Percentiles rank a stretch among this genome's conserved stretches.
phyloP scores from a whole-genome alignment of 208 protist species.

The Phytomonas sp. region DNA sequence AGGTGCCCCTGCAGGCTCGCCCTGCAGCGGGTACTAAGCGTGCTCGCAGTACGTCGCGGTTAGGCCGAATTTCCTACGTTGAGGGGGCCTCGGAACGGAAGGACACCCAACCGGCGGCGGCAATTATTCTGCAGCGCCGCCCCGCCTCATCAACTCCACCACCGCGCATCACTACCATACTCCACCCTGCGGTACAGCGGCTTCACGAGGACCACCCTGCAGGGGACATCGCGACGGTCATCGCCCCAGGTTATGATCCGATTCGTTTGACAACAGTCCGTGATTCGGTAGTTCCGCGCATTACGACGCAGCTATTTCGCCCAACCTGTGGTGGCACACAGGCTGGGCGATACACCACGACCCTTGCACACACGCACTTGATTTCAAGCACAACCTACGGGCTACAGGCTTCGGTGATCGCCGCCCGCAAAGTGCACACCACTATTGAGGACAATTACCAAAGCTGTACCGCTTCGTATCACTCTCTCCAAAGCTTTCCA shows the following conservation, averaged over 20 bases:
- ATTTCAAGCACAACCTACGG: conserved; percentile 61
- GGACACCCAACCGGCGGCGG: neutral
- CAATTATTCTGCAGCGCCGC: neutral
- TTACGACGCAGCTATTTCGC: conserved; percentile 70
- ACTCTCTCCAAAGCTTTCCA: conserved; percentile 11
- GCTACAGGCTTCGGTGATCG: conserved; percentile 25
- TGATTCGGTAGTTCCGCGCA: conserved; percentile 41
- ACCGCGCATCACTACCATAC: neutral
- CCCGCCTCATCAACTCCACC: neutral
- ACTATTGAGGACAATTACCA: conserved; percentile 45
- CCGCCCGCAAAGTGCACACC: conserved; percentile 25
- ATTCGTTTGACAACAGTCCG: conserved; percentile 37
- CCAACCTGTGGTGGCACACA: conserved; percentile 16
- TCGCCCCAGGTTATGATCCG: conserved; percentile 21
- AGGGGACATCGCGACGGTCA: neutral
- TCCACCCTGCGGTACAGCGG: neutral
- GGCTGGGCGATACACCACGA: conserved; percentile 29
- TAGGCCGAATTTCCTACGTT: neutral
- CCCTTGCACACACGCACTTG: conserved; percentile 27
- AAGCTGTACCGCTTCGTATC: conserved; percentile 8
- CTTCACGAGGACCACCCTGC: neutral
- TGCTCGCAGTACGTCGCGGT: neutral
- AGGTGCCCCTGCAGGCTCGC: neutral
- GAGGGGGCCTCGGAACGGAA: neutral
- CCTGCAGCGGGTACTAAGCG: neutral